A percentile compares a stretch with the other conserved stretches of the same genome.
phyloP scores from a whole-genome alignment of 1,139 yeast genomes.

The Candida pseudoviswanathii region DNA sequence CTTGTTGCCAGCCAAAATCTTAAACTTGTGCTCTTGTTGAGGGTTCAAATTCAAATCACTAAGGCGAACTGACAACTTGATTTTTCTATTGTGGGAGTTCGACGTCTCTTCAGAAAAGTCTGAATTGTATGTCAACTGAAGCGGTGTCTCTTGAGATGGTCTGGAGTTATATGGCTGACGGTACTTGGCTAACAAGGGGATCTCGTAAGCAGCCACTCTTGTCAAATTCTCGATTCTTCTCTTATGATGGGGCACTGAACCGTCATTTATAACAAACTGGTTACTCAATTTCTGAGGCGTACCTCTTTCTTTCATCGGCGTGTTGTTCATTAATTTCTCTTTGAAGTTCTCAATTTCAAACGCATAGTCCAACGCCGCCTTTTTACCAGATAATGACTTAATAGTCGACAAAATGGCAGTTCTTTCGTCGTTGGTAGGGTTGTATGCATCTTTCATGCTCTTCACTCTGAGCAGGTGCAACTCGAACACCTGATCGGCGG shows the following conservation, averaged over 20 bases:
- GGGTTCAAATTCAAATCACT: conserved; percentile 54
- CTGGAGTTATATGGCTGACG: conserved; percentile 63
- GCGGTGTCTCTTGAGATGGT: conserved; percentile 48
- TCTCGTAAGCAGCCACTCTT: conserved; percentile 86
- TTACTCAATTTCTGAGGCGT: conserved; percentile 45
- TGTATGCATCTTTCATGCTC: conserved; percentile 57
- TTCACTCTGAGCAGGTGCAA: conserved; percentile 62
- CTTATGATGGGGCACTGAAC: conserved; percentile 39
- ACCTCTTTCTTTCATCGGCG: conserved; percentile 41
- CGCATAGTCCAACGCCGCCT: conserved; percentile 44
- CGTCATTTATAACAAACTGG: conserved; percentile 39
- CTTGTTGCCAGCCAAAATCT: conserved; percentile 76
- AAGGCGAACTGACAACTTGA: conserved; percentile 58
- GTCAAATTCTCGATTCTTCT: conserved; percentile 53
- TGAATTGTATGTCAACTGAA: conserved; percentile 69
- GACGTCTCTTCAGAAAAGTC: conserved; percentile 65
- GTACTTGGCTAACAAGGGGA: conserved; percentile 79
- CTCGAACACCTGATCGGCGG: conserved; percentile 62
- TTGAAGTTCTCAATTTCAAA: conserved; percentile 50
- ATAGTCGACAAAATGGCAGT: conserved; percentile 49
- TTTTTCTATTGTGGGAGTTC: conserved; percentile 72
- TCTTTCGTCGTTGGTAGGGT: conserved; percentile 53
- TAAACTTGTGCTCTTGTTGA: conserved; percentile 69
- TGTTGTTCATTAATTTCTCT: conserved; percentile 48
- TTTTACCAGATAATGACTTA: conserved; percentile 30